Base-by-base conservation (phyloP, 257 asterid species). In the Primulina eburnea region DNA sequence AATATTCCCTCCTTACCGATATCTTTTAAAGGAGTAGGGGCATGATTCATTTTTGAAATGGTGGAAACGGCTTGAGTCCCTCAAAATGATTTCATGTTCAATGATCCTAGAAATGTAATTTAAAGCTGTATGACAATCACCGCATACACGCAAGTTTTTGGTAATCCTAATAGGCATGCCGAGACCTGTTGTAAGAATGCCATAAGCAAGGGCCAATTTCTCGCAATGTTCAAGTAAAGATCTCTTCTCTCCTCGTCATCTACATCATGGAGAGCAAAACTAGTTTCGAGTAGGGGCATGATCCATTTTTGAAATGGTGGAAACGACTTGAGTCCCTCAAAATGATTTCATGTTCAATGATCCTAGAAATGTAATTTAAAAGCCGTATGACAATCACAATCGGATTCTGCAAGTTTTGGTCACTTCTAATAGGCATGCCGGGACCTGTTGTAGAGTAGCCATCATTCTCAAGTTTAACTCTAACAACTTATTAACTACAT, bases 201-300 rank as follows among this genome's bases (percentile, higher is more conserved):
- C 98, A 84, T 88, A 92, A 50, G 90, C 91, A 67, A 92, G 91
- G 1, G 97, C 97, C 88, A 92, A 74, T 78, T 92, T 92, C 88
- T 92, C 98, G 75, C 98, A 90, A 61, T 92, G 98, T 77, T 92
- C 96, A 60, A 83, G 70, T 43, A 90, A 77, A 88, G 86, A 82
- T 88, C 89, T 2, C 90, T 84, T 76, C 90, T 90, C 85, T 92
- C 96, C 81, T 92, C 98, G 65, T 92, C 95, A 77, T 88, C 95
- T n/a, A 92, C 98, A 62, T 92, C 98, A 68, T 92, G 98, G 61
- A 92, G 97, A 34, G 97, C 96, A 78, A 81, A 92, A 77, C 79
- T 80, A 33, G 93, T 92, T 77, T 92, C 97, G 5, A n/a, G n/a
- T n/a, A n/a, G n/a, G n/a, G n/a, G n/a, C n/a, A n/a, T n/a, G n/a